phyloP scores from a whole-genome alignment of 2,329 filamentous ascomycete species.

The Sporothrix schenckii region DNA sequence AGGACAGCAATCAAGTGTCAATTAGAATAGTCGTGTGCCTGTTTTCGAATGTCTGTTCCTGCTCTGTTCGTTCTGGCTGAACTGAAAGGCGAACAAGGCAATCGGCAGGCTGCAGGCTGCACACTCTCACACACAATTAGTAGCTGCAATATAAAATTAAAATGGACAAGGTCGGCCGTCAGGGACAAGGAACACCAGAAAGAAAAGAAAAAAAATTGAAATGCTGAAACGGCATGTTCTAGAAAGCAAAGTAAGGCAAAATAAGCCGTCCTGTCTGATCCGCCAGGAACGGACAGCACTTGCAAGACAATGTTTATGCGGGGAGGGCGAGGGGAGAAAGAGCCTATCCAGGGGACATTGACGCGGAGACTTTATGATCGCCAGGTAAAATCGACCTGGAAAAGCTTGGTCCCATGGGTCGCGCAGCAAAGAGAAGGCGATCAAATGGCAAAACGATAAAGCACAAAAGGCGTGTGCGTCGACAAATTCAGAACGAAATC shows the following conservation, averaged over 20 bases:
- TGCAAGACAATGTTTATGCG: slow-evolving; percentile 9
- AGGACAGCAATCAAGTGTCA: not conserved
- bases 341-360: not conserved
- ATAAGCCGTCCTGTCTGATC: slow-evolving; percentile 32
- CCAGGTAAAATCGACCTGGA: slow-evolving; percentile 16
- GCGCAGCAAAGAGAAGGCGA: slow-evolving; percentile 25
- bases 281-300: slow-evolving; percentile 10
- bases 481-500: not conserved
- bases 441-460: slow-evolving; percentile 24
- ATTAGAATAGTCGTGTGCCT: slow-evolving; percentile 25
- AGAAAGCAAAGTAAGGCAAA: slow-evolving; percentile 29
- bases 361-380: slow-evolving; percentile 27
- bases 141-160: slow-evolving; percentile 20
- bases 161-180: not conserved
- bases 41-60: slow-evolving; percentile 18
- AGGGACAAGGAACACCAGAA: not conserved
- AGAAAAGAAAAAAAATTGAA: not conserved
- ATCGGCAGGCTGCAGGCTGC: slow-evolving; percentile 28
- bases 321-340: not conserved
- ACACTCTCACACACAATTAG: slow-evolving; percentile 25
- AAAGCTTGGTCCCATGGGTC: slow-evolving; percentile 11
- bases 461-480: slow-evolving; percentile 12
- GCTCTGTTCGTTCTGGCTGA: slow-evolving; percentile 21
- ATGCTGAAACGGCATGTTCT: slow-evolving; percentile 30
- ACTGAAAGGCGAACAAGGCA: slow-evolving; percentile 14